Percentiles rank a stretch among this genome's conserved stretches.
phyloP scores from a whole-genome alignment of 163 green algal species.

The Chlamydomonas reinhardtii region DNA sequence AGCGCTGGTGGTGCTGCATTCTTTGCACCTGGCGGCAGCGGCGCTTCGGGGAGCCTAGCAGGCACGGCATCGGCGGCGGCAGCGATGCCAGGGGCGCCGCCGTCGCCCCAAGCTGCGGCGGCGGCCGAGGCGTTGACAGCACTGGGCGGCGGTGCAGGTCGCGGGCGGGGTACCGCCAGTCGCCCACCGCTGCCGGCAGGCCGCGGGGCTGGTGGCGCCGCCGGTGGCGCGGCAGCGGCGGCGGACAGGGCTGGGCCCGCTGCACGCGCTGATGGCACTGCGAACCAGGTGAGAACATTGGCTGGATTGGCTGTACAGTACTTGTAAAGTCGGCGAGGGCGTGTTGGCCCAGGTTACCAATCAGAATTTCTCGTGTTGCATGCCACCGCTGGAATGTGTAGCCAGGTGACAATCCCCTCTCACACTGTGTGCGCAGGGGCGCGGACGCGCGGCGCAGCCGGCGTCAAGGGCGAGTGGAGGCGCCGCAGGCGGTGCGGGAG shows the following conservation, averaged over 20 bases:
- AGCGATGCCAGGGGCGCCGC: too few relatives aligned
- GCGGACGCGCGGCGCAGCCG: too few relatives aligned
- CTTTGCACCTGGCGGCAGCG: too few relatives aligned
- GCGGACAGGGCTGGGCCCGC: background rate
- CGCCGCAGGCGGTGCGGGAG: too few relatives aligned
- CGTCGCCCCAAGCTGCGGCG: too few relatives aligned
- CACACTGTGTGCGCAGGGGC: background rate
- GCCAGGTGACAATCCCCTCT: background rate
- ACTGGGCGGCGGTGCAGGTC: slow-evolving; percentile 68
- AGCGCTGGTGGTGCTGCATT: too few relatives aligned
- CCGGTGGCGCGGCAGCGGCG: background rate
- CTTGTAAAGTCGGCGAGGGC: too few relatives aligned
- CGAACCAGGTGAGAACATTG: background rate
- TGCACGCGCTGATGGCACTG: background rate
- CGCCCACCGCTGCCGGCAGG: background rate
- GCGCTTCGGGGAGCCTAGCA: too few relatives aligned
- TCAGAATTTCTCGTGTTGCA: background rate
- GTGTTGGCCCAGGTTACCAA: background rate
- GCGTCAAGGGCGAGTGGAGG: background rate
- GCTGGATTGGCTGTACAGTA: too few relatives aligned
- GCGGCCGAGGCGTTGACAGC: too few relatives aligned
- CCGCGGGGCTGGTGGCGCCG: too few relatives aligned
- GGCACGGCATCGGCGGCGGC: too few relatives aligned
- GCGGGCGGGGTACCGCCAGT: slow-evolving; percentile 8
- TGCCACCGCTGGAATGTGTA: background rate